Evolutionary conservation across 2,329 filamentous ascomycete species (phyloP).

Genomic region (Gyromitra esculenta): DNA sequence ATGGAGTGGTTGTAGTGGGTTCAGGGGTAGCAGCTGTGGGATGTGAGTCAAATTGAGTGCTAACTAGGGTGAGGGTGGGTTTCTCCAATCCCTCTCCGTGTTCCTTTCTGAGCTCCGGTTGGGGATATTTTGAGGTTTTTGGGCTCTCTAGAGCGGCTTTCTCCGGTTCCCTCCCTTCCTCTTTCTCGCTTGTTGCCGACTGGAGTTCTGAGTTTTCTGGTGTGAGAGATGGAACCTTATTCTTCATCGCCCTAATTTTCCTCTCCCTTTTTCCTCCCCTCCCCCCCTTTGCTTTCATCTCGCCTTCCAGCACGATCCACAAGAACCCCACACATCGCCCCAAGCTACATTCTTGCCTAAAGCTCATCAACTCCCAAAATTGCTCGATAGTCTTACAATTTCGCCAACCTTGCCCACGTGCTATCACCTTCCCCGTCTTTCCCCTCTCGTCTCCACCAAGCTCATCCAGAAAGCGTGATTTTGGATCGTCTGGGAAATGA

Average conservation of each 20-base stretch:
- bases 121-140: not conserved
- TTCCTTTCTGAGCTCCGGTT: slow-evolving; percentile 3
- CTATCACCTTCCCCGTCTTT: slow-evolving; percentile 63
- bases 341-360: slow-evolving; percentile 92
- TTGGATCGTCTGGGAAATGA: slow-evolving; percentile 93
- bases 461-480: slow-evolving; percentile 86
- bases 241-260: slow-evolving; percentile 39
- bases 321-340: slow-evolving; percentile 92
- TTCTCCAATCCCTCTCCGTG: slow-evolving; percentile 10
- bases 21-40: slow-evolving; percentile 4
- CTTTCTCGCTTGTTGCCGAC: not conserved
- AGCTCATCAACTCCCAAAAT: slow-evolving; percentile 99
- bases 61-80: not conserved
- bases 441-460: slow-evolving; percentile 67
- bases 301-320: slow-evolving; percentile 81
- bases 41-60: not conserved
- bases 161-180: slow-evolving; percentile 13
- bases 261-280: slow-evolving; percentile 39
- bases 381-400: slow-evolving; percentile 84
- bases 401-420: slow-evolving; percentile 74
- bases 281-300: slow-evolving; percentile 61
- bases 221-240: not conserved
- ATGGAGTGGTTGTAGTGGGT: slow-evolving; percentile 23
- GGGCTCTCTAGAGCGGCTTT: slow-evolving; percentile 19
- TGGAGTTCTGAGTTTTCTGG: slow-evolving; percentile 18